Base-by-base conservation (phyloP, 2,329 filamentous ascomycete genomes). In the Coniochaeta sp. region DNA sequence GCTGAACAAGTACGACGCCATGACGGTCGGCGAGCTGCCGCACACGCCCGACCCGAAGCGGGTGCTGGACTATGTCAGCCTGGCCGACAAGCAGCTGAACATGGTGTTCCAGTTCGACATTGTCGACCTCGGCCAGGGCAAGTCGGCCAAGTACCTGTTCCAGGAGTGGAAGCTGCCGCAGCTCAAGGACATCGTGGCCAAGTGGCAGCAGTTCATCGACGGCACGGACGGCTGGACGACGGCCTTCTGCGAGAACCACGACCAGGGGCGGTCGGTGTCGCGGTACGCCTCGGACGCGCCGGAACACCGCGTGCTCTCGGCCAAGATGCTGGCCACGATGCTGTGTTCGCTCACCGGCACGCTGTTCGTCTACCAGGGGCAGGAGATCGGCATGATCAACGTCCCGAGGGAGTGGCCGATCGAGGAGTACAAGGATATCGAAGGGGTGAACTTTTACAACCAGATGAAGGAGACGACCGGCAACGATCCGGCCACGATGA, bases 21-120 rank as follows among this genome's bases (percentile, higher is more conserved):
- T 90, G 70, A 89, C 86, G 0, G 86, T 90, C 0, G 88, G 88
- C 55, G 88, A 91, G 71, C 81, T 89, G 34, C 85, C 86, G 0
- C 73, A 81, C 64, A 87, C 85, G 0, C 84, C 81, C 0, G 80
- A 86, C 57, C 77, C 80, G 42, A 70, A 71, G 1, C 75, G 82
- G 36, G 84, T 89, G 1, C 71, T 88, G 9, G 69, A 76, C 22
- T 88, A 86, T 63, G 83, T 89, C 6, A 79, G 79, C 4, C 79
- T 82, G 1, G 72, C 78, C 30, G 80, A 82, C 58, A 79, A 79
- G 59, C 81, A 88, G 68, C 72, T 89, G 54, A 81, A 85, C 67
- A 90, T 89, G 87, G 83, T 88, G 1, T 89, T 90, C 71, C 83
- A 85, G 64, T 86, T 87, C 61, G 1, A 72, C 16, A 60, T 61